These are phyloP conservation scores for Canavalia gladiata DNA, from an alignment of 306 rosid genomes.

Conservation along the genomic window DNA sequence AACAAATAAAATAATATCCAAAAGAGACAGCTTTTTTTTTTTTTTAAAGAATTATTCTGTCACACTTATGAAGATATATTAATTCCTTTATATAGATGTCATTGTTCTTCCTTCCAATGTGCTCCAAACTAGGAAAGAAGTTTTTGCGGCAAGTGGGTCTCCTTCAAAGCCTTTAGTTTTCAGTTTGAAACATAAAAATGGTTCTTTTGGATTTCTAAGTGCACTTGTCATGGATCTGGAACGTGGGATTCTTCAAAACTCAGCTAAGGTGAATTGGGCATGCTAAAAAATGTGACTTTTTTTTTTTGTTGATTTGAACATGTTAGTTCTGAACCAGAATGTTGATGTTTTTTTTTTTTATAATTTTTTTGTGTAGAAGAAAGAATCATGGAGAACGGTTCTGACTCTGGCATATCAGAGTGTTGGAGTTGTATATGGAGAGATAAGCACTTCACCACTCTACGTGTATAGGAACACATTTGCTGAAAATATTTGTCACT, in stretches of 20 bases:
- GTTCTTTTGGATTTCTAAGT: conserved; percentile 50
- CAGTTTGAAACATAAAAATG: conserved; percentile 43
- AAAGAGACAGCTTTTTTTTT: conserved; percentile 14
- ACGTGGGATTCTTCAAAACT: conserved; percentile 54
- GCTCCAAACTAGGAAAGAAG: conserved; percentile 8
- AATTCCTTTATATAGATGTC: conserved; percentile 17
- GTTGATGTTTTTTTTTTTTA: conserved; percentile 22
- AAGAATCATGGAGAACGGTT: conserved; percentile 81
- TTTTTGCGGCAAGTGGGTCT: conserved; percentile 41
- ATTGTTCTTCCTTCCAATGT: conserved; percentile 22
- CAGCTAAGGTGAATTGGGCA: conserved; percentile 65
- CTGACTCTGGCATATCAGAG: conserved; percentile 93
- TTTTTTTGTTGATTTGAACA: conserved; percentile 23
- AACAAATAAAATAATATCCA: conserved; percentile 13
- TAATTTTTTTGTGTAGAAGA: conserved; percentile 48
- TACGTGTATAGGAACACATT: conserved; percentile 88
- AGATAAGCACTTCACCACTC: conserved; percentile 93
- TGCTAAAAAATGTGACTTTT: conserved; percentile 33
- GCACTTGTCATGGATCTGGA: conserved; percentile 76
- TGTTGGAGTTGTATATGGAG: conserved; percentile 96
- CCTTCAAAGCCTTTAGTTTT: conserved; percentile 31
- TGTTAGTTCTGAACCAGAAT: conserved; percentile 34
- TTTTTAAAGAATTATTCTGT: conserved; percentile 25
- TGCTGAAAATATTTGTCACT: conserved; percentile 67
- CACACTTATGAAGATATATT: neutral